Evolutionary conservation across 2,329 filamentous ascomycete genomes (phyloP), one percentile per base, ranked within the genome.

Genomic region (Fusarium chlamydosporum): DNA sequence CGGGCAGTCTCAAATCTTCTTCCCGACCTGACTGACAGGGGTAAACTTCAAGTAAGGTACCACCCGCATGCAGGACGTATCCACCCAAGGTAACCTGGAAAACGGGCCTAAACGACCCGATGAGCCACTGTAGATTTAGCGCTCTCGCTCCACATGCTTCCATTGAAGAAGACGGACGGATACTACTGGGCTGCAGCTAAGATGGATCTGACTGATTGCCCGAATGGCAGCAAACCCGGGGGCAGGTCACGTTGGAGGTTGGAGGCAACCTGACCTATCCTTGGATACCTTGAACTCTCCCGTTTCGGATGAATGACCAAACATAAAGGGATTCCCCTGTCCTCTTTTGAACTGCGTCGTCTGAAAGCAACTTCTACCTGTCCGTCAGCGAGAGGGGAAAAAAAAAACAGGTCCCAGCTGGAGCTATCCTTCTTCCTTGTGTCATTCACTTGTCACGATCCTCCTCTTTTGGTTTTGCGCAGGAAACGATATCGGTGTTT

Each of bases 171-270:
- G 47, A 46, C 20, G 43, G 26, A 40, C 37, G 38, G 38, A 51
- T 53, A 53, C 52, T 54, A 63, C 57, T 47, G 47, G 33, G 43
- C 47, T 66, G 33, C 27, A 55, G 40, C 50, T 31, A 34, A 50
- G 27, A 50, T 60, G 42, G 57, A 63, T 45, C 45, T 59, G 46
- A 59, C 37, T 65, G 33, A 56, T 40, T 59, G 46, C 52, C 37
- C 65, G 33, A 56, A 60, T 65, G 61, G 61, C 56, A 53, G 54
- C 57, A 54, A 60, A 60, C 50, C 62, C 23, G 38, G 67, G 60
- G 59, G 48, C 26, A 63, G 67, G 69, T 71, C 69, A 72, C 69
- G 67, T 61, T 72, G 69, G 68, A 70, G 69, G 62, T 60, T 68
- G 62, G 66, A 68, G 69, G 62, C 63, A 70, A 60, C 66, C 66